These are phyloP conservation scores for Amanita pallidorosea DNA, from an alignment of 768 basidiomycete genomes.

Conservation along the genomic window DNA sequence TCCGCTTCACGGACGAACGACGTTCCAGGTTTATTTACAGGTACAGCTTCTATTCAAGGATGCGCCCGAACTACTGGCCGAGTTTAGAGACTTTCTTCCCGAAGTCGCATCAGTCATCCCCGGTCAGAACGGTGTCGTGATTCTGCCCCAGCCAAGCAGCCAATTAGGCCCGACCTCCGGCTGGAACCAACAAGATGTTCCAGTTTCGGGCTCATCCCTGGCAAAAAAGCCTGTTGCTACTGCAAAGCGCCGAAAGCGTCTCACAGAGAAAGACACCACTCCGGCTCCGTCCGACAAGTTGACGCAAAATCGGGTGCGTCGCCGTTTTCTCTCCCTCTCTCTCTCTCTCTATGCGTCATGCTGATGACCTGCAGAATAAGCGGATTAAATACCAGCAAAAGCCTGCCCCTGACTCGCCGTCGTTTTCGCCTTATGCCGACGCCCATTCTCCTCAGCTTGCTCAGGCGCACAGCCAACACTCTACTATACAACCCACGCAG, in stretches of 20 bases:
- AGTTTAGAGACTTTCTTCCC: slow-evolving; percentile 77
- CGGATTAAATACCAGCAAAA: slow-evolving; percentile 54
- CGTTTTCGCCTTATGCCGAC: slow-evolving; percentile 37
- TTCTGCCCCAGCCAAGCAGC: slow-evolving; percentile 36
- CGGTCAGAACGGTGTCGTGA: slow-evolving; percentile 30
- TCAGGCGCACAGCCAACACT: slow-evolving; percentile 18
- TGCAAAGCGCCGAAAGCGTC: slow-evolving; percentile 51
- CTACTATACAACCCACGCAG: slow-evolving; percentile 10
- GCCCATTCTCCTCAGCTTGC: slow-evolving; percentile 32
- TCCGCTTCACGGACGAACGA: slow-evolving; percentile 6
- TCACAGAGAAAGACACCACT: slow-evolving; percentile 56
- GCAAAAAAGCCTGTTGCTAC: slow-evolving; percentile 34
- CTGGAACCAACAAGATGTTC: slow-evolving; percentile 22
- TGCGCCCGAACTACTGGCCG: slow-evolving; percentile 65
- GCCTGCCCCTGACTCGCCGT: slow-evolving; percentile 43
- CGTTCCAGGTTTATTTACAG: slow-evolving; percentile 69
- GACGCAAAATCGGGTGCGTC: slow-evolving; percentile 35
- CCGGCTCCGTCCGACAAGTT: slow-evolving; percentile 45
- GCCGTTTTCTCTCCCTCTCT: slow-evolving; percentile 1
- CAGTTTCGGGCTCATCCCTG: slow-evolving; percentile 25
- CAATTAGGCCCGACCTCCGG: slow-evolving; percentile 26
- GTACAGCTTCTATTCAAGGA: slow-evolving; percentile 76
- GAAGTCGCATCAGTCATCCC: slow-evolving; percentile 38
- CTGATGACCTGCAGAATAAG: slow-evolving; percentile 35
- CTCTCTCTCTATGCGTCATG: not conserved